Conservation (phyloP, 2,329 filamentous ascomycete species). For the Claviceps purpurea region DNA sequence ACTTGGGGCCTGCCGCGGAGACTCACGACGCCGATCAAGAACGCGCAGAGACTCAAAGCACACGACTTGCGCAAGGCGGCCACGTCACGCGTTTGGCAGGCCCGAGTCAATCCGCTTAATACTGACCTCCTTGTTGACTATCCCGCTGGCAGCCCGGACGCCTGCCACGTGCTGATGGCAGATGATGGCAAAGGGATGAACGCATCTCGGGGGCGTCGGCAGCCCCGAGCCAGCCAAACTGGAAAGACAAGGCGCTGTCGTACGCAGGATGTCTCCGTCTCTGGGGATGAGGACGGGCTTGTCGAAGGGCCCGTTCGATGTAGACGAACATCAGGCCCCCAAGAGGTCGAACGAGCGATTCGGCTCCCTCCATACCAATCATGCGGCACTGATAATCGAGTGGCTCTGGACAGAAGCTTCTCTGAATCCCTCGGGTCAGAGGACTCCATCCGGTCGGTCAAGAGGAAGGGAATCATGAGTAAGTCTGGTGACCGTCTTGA, state of each 20-base stretch:
- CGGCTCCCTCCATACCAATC: background rate
- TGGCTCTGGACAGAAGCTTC: background rate
- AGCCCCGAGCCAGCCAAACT: background rate
- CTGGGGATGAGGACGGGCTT: background rate
- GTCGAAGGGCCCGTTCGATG: too few relatives aligned
- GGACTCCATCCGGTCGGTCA: background rate
- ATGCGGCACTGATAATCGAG: background rate
- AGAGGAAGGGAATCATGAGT: background rate
- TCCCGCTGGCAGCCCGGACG: background rate
- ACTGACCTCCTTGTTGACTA: background rate
- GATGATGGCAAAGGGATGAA: background rate
- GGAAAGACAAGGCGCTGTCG: too few relatives aligned
- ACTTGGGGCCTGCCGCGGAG: background rate
- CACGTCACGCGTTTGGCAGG: background rate
- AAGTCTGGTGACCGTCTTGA: background rate
- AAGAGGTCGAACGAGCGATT: background rate
- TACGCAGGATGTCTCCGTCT: background rate
- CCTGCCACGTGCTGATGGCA: background rate
- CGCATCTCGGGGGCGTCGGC: background rate
- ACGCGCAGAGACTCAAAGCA: background rate
- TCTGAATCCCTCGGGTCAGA: background rate
- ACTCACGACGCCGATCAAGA: background rate
- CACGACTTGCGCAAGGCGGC: background rate
- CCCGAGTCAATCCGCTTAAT: background rate
- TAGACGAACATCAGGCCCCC: background rate